Conservation (phyloP, 1,284 basidiomycete species). For the Boletellus dicymbophilus region DNA sequence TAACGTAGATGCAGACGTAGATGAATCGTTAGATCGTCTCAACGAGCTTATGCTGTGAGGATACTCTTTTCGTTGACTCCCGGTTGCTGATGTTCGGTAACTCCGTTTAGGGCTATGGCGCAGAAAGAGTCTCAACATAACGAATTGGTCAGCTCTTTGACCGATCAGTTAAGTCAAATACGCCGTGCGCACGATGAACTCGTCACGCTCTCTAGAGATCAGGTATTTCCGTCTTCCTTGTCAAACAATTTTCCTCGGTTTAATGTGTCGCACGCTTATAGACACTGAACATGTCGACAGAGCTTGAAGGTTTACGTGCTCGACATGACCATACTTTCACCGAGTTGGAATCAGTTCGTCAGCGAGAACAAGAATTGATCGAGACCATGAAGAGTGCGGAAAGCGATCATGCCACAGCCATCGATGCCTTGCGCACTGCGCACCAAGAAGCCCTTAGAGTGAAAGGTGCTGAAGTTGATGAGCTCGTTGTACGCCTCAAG, state of each 20-base stretch:
- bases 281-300: constrained; percentile 84
- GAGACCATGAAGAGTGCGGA: constrained; percentile 51
- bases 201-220: constrained; percentile 75
- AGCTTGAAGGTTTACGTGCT: constrained; percentile 72
- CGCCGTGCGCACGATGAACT: constrained; percentile 81
- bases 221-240: constrained; percentile 49
- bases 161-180: constrained; percentile 65
- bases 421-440: constrained; percentile 52
- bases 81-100: constrained; percentile 6
- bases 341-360: constrained; percentile 54
- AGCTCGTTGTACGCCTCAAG: constrained; percentile 46
- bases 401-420: constrained; percentile 44
- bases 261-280: constrained; percentile 31
- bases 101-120: constrained; percentile 78
- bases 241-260: neutral
- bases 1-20: constrained; percentile 47
- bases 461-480: constrained; percentile 55
- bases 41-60: constrained; percentile 88
- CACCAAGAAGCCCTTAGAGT: constrained; percentile 55
- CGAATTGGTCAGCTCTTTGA: constrained; percentile 73
- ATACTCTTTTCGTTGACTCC: constrained; percentile 6
- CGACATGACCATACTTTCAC: constrained; percentile 57
- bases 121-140: constrained; percentile 89
- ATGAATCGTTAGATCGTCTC: constrained; percentile 71
- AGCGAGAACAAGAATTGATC: constrained; percentile 58